phyloP scores from a whole-genome alignment of 169 alveolate species.

The Nephromyces sp. region DNA sequence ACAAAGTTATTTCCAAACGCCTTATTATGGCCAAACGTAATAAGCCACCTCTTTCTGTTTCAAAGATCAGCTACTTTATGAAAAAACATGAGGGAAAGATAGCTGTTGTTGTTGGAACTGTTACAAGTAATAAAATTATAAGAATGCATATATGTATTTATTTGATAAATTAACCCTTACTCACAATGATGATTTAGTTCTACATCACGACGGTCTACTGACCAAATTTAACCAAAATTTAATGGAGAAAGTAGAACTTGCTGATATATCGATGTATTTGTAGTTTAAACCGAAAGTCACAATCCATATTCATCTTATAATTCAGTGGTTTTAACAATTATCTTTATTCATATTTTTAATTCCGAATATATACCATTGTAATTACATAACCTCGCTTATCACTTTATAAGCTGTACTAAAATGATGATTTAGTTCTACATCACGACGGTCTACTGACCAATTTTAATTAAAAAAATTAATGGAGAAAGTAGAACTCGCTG shows the following conservation, averaged over 20 bases:
- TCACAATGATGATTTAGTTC: background rate
- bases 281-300: too few relatives aligned
- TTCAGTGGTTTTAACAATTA: too few relatives aligned
- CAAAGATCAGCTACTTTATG: constrained; percentile 81
- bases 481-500: constrained; percentile 1
- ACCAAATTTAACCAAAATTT: background rate
- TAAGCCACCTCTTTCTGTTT: constrained; percentile 85
- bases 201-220: background rate
- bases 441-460: background rate
- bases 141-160: too few relatives aligned
- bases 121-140: constrained; percentile 87
- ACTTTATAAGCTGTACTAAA: too few relatives aligned
- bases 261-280: too few relatives aligned
- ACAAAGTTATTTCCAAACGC: constrained; percentile 81
- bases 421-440: background rate
- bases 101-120: constrained; percentile 92
- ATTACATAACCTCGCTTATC: too few relatives aligned
- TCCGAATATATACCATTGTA: too few relatives aligned
- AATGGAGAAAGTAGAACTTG: background rate
- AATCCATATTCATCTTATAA: too few relatives aligned
- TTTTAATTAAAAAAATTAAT: background rate
- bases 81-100: constrained; percentile 69
- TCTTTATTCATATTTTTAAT: too few relatives aligned
- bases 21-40: constrained; percentile 80
- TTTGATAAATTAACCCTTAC: too few relatives aligned